Conservation (phyloP, 768 basidiomycete species). For the Russula ochroleuca region DNA sequence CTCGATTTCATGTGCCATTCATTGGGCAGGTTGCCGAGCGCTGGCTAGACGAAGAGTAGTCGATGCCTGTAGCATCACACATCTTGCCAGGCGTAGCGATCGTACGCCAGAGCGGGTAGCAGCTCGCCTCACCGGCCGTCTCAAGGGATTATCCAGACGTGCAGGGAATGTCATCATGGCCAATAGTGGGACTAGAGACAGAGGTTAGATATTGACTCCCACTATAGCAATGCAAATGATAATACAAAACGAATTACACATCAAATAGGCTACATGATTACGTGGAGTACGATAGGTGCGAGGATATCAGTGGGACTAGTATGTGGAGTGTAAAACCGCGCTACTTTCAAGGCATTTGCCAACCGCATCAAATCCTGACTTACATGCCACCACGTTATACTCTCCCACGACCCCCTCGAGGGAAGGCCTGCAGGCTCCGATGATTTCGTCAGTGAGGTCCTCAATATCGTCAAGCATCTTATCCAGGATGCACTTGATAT, state of each 20-base stretch:
- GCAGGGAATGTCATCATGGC: background rate
- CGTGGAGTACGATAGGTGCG: slow-evolving; percentile 32
- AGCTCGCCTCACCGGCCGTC: background rate
- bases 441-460: slow-evolving; percentile 45
- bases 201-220: slow-evolving; percentile 19
- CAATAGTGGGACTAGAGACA: slow-evolving; percentile 6
- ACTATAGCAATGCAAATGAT: slow-evolving; percentile 29
- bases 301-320: slow-evolving; percentile 33
- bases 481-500: slow-evolving; percentile 59
- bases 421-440: slow-evolving; percentile 42
- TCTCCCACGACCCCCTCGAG: slow-evolving; percentile 32
- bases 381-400: slow-evolving; percentile 30
- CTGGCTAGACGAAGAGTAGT: slow-evolving; percentile 63
- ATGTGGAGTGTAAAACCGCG: slow-evolving; percentile 30
- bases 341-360: slow-evolving; percentile 28
- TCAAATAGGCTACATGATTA: slow-evolving; percentile 26
- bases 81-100: background rate
- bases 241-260: slow-evolving; percentile 29
- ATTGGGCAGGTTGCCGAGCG: slow-evolving; percentile 62
- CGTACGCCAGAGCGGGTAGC: background rate
- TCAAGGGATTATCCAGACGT: background rate
- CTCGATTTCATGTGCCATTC: slow-evolving; percentile 56
- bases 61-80: background rate
- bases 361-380: slow-evolving; percentile 26
- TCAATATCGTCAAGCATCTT: slow-evolving; percentile 46